Evolutionary conservation across 192 early-diverging fungal genomes (phyloP).

Genomic region (Coemansia sp.): DNA sequence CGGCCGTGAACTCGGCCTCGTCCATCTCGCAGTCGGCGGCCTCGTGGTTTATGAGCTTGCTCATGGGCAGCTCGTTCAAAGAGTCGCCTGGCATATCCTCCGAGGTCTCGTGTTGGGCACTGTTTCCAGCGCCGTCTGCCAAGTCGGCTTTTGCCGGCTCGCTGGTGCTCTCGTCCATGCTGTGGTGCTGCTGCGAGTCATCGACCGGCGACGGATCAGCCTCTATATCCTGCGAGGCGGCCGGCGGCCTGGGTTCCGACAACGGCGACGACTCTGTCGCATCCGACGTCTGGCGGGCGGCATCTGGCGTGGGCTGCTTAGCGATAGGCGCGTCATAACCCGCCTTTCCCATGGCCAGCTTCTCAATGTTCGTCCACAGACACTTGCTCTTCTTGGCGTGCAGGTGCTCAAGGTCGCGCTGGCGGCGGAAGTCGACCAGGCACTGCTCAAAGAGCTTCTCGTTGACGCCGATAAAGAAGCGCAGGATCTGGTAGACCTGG

Average conservation of each 20-base stretch:
- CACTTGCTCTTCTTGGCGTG: slow-evolving; percentile 74
- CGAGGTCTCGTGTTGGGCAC: too few relatives aligned
- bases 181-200: not conserved
- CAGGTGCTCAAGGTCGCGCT: slow-evolving; percentile 79
- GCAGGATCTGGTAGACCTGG: slow-evolving; percentile 93
- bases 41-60: slow-evolving; percentile 42
- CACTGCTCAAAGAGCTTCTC: slow-evolving; percentile 96
- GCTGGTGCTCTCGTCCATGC: not conserved
- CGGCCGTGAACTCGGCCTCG: slow-evolving; percentile 46
- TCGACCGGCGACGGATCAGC: not conserved
- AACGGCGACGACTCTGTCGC: too few relatives aligned
- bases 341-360: slow-evolving; percentile 23
- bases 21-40: slow-evolving; percentile 45
- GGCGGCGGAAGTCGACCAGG: slow-evolving; percentile 85
- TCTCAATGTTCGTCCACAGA: slow-evolving; percentile 74
- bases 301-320: too few relatives aligned
- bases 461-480: slow-evolving; percentile 95
- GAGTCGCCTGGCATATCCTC: not conserved
- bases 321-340: not conserved
- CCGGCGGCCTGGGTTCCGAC: too few relatives aligned
- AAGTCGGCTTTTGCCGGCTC: too few relatives aligned
- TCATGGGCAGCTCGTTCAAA: slow-evolving; percentile 23
- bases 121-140: too few relatives aligned
- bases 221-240: not conserved
- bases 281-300: too few relatives aligned